Base-by-base conservation (phyloP, 192 early-diverging fungal species). In the Coemansia interrupta region DNA sequence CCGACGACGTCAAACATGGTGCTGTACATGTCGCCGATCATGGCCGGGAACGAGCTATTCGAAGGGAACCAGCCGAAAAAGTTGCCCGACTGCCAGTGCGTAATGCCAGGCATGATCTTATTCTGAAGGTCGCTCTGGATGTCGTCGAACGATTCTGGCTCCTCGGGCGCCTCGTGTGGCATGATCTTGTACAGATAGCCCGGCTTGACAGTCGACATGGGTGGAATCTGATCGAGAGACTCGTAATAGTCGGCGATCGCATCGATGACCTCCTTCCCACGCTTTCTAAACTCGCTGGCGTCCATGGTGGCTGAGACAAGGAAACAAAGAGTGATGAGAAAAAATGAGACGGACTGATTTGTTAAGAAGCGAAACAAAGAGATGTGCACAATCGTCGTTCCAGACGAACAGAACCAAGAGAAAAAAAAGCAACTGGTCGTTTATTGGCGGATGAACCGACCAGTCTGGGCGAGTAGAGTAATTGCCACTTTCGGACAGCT, bases 11-110 rank as follows among this genome's bases (percentile, higher is more conserved):
- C 69, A 39, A 84, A 68, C 85, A 87, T 87, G 23, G 66, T 65
- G 53, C 70, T 72, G 55, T 81, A 81, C 85, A 88, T 86, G 39
- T 86, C 86, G 40, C 82, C 85, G 3, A 88, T 59, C 29, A 88
- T 80, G 8, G 68, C 56, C 0, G 84, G 83, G 32, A 82, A 87
- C 11, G 81, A 82, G 40, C 65, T 70, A 49, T 64, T 82, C 46
- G 70, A 42, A 8, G 84, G 84, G 48, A 66, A 88, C 73, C 81
- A 87, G 38, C 68, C 80, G 45, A 82, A 87, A 58, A 87, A 87
- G 72, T 85, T 83, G 0, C 68, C 71, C 11, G 82, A 83, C 71
- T 88, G 85, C 86, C 86, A 88, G 68, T 87, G 85, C 1, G 85
- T 87, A 14, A 87, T 76, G 2, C 86, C 85, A 2, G 85, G 86